Evolutionary conservation across 176 grass and related monocot genomes (phyloP).

Genomic region (Ampelocalamus luodianensis): DNA sequence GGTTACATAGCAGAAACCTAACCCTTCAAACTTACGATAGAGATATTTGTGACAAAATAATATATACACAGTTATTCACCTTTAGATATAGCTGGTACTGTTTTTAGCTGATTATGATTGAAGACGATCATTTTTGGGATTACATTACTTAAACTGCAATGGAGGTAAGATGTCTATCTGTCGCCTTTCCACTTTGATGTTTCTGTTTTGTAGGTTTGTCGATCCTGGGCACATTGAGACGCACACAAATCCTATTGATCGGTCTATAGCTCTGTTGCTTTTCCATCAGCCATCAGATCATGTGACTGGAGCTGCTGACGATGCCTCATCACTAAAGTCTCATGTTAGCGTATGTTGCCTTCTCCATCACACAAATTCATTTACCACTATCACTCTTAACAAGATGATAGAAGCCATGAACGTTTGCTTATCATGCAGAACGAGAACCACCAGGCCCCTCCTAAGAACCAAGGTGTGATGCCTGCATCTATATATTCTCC

Average conservation of each 20-base stretch:
- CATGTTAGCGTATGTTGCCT: constrained; percentile 49
- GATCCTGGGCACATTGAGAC: constrained; percentile 65
- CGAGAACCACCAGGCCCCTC: constrained; percentile 28
- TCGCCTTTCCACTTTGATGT: constrained; percentile 43
- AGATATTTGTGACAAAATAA: not conserved
- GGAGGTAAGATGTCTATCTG: constrained; percentile 14
- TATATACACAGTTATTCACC: not conserved
- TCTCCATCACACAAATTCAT: not conserved
- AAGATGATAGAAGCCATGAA: not conserved
- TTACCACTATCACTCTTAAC: not conserved
- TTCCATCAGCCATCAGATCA: constrained; percentile 64
- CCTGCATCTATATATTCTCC: constrained; percentile 36
- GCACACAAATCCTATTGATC: constrained; percentile 87
- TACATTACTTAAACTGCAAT: constrained; percentile 1
- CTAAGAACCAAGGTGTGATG: constrained; percentile 34
- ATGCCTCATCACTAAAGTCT: constrained; percentile 45
- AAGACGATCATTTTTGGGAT: not conserved
- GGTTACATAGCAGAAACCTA: not conserved
- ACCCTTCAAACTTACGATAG: not conserved
- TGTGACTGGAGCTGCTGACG: constrained; percentile 44
- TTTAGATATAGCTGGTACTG: not conserved
- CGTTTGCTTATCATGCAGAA: constrained; percentile 44
- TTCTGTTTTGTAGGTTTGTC: constrained; percentile 55
- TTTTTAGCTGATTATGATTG: constrained; percentile 10
- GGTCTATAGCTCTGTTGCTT: constrained; percentile 83